phyloP scores from a whole-genome alignment of 306 rosid species.

The Pachyrhizus erosus region DNA sequence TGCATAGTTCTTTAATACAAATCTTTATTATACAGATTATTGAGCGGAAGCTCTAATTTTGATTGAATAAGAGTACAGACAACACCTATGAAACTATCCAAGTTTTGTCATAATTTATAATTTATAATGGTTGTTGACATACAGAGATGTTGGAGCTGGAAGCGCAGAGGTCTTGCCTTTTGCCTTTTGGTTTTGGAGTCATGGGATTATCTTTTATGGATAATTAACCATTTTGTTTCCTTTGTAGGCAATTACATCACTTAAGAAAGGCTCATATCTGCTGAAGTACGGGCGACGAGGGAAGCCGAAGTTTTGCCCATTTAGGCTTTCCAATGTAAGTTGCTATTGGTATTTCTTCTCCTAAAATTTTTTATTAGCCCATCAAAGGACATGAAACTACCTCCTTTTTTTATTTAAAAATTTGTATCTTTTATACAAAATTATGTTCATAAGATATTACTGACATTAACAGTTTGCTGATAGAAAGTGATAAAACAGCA shows the following conservation, averaged over 20 bases:
- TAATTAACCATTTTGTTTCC: slow-evolving; percentile 24
- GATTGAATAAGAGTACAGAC: not conserved
- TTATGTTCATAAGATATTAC: not conserved
- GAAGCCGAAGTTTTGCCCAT: slow-evolving; percentile 96
- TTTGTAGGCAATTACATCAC: slow-evolving; percentile 80
- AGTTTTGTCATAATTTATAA: not conserved
- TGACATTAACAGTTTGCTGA: not conserved
- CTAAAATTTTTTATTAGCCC: slow-evolving; percentile 15
- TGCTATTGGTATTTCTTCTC: slow-evolving; percentile 31
- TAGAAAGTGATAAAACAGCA: slow-evolving; percentile 16
- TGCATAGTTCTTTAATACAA: not conserved
- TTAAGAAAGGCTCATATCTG: slow-evolving; percentile 92
- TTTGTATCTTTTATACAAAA: not conserved
- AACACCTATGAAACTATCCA: not conserved
- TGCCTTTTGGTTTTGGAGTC: slow-evolving; percentile 35
- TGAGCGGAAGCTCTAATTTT: not conserved
- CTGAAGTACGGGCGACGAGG: slow-evolving; percentile 95
- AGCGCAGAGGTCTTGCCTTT: slow-evolving; percentile 34
- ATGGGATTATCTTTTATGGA: slow-evolving; percentile 20
- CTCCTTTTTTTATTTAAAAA: not conserved
- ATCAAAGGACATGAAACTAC: slow-evolving; percentile 22
- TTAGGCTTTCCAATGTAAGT: slow-evolving; percentile 92
- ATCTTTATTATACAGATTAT: not conserved
- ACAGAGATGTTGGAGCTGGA: slow-evolving; percentile 22
- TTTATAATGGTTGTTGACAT: slow-evolving; percentile 11